phyloP scores from a whole-genome alignment of 768 basidiomycete genomes.

The Gloeopeniophorella convolvens region DNA sequence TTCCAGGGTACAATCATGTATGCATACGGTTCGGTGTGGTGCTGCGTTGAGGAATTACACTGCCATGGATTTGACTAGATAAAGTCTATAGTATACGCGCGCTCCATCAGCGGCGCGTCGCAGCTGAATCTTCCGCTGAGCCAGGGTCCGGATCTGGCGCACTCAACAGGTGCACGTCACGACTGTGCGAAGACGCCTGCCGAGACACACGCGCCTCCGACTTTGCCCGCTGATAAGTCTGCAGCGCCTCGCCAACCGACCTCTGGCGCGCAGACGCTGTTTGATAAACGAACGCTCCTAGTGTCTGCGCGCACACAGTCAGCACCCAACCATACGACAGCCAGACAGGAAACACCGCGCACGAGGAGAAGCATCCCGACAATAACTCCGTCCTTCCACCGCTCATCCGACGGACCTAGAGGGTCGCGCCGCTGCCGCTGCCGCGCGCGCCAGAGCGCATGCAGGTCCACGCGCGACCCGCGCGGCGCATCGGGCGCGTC shows the following conservation, averaged over 20 bases:
- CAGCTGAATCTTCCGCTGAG: neutral
- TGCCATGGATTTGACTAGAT: too few species aligned
- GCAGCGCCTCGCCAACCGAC: neutral
- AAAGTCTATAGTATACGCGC: too few species aligned
- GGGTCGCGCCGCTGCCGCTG: slow-evolving; percentile 32
- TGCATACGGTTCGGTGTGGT: too few species aligned
- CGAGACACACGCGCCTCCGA: neutral
- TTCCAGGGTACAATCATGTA: too few species aligned
- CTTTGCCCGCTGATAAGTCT: neutral
- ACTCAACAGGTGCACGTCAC: slow-evolving; percentile 4
- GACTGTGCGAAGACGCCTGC: neutral
- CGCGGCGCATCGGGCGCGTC: slow-evolving; percentile 23
- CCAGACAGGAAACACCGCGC: slow-evolving; percentile 12
- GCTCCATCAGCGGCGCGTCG: neutral
- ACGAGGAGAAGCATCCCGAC: slow-evolving; percentile 50
- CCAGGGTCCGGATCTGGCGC: slow-evolving; percentile 4
- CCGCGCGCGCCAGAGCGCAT: slow-evolving; percentile 38
- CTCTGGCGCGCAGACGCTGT: neutral
- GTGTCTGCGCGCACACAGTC: neutral
- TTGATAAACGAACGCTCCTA: slow-evolving; percentile 13
- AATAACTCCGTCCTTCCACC: slow-evolving; percentile 61
- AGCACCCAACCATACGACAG: neutral
- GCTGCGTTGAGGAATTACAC: too few species aligned
- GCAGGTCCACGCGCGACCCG: slow-evolving; percentile 8
- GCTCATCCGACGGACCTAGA: slow-evolving; percentile 50